These are phyloP conservation scores for Tulasnella sp. DNA, from an alignment of 768 basidiomycete species.

Conservation along the genomic window DNA sequence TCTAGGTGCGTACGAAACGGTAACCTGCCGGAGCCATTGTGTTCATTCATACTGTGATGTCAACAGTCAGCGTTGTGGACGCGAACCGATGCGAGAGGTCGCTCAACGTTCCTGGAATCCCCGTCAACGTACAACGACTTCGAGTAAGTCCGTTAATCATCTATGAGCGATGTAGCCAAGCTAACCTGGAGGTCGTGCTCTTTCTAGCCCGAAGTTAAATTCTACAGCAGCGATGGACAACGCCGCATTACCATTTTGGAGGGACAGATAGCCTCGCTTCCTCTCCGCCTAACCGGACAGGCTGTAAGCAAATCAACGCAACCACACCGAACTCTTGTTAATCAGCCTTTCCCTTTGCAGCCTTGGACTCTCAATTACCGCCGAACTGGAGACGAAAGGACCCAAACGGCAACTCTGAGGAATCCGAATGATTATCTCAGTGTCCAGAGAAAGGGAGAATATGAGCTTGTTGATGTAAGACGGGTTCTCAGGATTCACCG, in stretches of 20 bases:
- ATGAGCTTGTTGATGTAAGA: constrained; percentile 62
- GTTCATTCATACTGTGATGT: not conserved
- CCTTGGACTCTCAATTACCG: constrained; percentile 84
- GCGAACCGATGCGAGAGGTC: constrained; percentile 76
- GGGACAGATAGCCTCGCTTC: constrained; percentile 61
- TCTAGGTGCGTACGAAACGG: constrained; percentile 42
- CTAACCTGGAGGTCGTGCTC: not conserved
- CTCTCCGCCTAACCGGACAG: constrained; percentile 83
- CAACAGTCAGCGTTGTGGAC: constrained; percentile 73
- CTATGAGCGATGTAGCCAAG: not conserved
- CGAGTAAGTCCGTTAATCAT: constrained; percentile 44
- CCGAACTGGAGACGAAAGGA: constrained; percentile 38
- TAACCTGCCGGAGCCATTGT: not conserved
- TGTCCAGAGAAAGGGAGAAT: constrained; percentile 68
- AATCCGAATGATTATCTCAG: constrained; percentile 64
- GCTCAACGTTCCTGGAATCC: constrained; percentile 65
- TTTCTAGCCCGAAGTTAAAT: constrained; percentile 72
- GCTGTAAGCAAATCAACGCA: constrained; percentile 64
- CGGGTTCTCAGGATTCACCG: not conserved
- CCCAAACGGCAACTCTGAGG: constrained; percentile 39
- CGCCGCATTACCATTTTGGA: constrained; percentile 62
- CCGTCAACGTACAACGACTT: constrained; percentile 74
- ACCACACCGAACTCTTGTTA: constrained; percentile 27
- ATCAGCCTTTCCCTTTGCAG: constrained; percentile 36
- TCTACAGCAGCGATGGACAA: constrained; percentile 59